Conservation (phyloP, 2,329 filamentous ascomycete genomes). For the Epichloe festucae region DNA sequence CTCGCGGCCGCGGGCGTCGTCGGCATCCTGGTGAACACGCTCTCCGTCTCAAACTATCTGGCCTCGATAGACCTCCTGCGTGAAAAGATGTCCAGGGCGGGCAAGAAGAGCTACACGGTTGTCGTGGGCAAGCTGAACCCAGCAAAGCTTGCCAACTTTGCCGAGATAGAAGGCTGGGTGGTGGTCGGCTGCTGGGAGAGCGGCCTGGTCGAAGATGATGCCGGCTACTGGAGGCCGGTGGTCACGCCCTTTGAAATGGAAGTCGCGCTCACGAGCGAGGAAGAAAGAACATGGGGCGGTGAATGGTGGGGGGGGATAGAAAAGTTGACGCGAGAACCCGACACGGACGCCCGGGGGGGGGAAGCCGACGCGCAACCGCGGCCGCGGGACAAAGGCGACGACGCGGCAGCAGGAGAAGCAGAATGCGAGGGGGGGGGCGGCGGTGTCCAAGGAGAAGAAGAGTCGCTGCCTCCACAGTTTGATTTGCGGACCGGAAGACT, state of each 20-base stretch:
- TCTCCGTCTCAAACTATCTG: slow-evolving; percentile 85
- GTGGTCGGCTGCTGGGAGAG: slow-evolving; percentile 98
- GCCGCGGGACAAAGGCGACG: not conserved
- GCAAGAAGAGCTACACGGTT: slow-evolving; percentile 92
- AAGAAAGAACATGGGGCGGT: slow-evolving; percentile 69
- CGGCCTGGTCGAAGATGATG: slow-evolving; percentile 71
- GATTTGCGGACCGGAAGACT: slow-evolving; percentile 82
- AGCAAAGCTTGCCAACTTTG: slow-evolving; percentile 92
- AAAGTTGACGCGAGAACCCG: slow-evolving; percentile 38
- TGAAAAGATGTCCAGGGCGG: slow-evolving; percentile 57
- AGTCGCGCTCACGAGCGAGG: slow-evolving; percentile 62
- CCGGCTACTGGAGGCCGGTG: slow-evolving; percentile 73
- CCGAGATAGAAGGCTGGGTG: slow-evolving; percentile 91
- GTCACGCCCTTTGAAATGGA: slow-evolving; percentile 92
- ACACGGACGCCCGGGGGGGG: slow-evolving; percentile 10
- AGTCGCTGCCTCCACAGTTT: slow-evolving; percentile 78
- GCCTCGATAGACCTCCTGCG: slow-evolving; percentile 64
- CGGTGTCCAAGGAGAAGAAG: slow-evolving; percentile 46
- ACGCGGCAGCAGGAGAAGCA: slow-evolving; percentile 4
- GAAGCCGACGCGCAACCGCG: slow-evolving; percentile 10
- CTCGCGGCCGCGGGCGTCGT: slow-evolving; percentile 74
- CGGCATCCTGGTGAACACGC: slow-evolving; percentile 90
- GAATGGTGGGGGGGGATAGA: slow-evolving; percentile 85
- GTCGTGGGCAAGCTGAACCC: slow-evolving; percentile 95
- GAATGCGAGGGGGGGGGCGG: slow-evolving; percentile 15